These are phyloP conservation scores for Corchorus olitorius DNA, from an alignment of 345 rosid genomes.

Conservation along the genomic window DNA sequence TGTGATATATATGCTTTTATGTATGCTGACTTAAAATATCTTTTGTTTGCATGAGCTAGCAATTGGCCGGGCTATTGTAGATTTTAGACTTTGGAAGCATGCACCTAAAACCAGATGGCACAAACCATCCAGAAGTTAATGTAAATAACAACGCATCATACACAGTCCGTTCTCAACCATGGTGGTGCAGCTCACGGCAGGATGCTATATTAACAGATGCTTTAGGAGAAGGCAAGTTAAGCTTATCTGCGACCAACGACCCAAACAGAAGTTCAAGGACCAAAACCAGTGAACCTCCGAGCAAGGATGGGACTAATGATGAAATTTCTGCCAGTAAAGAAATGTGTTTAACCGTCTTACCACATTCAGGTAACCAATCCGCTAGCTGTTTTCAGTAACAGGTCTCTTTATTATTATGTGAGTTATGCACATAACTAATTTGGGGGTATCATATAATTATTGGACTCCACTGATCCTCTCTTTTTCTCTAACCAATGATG, in stretches of 20 bases:
- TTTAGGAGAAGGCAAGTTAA: slow-evolving; percentile 21
- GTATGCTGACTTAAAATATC: background rate
- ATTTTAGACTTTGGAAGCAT: slow-evolving; percentile 24
- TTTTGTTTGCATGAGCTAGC: background rate
- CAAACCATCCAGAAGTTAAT: slow-evolving; percentile 17
- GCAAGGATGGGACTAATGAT: slow-evolving; percentile 14
- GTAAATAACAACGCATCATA: slow-evolving; percentile 16
- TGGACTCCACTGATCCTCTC: background rate
- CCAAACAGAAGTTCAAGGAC: slow-evolving; percentile 16
- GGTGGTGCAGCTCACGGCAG: slow-evolving; percentile 34
- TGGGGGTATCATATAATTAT: background rate
- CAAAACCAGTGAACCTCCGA: slow-evolving; percentile 22
- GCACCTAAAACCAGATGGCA: slow-evolving; percentile 26
- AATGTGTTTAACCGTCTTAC: background rate
- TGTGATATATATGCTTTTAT: background rate
- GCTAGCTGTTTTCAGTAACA: background rate
- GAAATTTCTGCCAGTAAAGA: slow-evolving; percentile 21
- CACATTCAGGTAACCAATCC: slow-evolving; percentile 38
- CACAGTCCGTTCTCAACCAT: slow-evolving; percentile 31
- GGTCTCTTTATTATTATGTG: background rate
- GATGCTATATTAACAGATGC: slow-evolving; percentile 13
- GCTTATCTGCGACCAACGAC: slow-evolving; percentile 14
- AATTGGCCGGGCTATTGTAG: background rate
- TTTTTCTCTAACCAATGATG: background rate
- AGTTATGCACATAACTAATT: background rate